Evolutionary conservation across 768 basidiomycete genomes (phyloP), one percentile per base, ranked within the genome.

Genomic region (Astraeus odoratus): DNA sequence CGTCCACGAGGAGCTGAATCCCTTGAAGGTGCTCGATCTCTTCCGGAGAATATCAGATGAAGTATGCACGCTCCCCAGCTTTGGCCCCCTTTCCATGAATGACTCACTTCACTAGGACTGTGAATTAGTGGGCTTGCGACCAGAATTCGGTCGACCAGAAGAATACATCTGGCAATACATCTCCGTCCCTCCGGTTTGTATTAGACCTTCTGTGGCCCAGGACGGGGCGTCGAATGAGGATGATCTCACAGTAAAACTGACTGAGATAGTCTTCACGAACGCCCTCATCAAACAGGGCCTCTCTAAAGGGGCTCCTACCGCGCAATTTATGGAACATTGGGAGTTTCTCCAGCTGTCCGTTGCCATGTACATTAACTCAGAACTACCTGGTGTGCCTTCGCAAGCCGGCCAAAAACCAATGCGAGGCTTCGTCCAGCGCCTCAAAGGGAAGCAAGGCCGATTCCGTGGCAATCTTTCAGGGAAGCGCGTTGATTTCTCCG

Each of bases 131-230:
- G 95, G 96, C 2, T 65, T 98, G 47, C 81, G 88, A 46, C 96
- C 96, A 1, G 76, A 76, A 12, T 83, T 81, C 57, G 94, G 95
- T 38, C 71, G 96, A 43, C 96, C 96, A 8, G 96, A 99, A 68
- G 88, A 97, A 61, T 96, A 92, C 56, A 80, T 99, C 42, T 99
- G 96, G 95, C 95, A 98, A 64, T 99, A 97, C 64, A 80, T 99
- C 12, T 95, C 93, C 19, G 96, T 99, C 24, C 96, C 96, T 31
- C 96, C 96, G 0, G 92, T 96, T 16, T 94, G 92, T 60, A 99
- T 99, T 44, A 81, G 96, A 37, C 96, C 96, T 0, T 96, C 93
- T 3, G 96, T 99, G 1, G 86, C 89, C 0, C 96, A 98, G 64
- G 96, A 99, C 56, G 93, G 92, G 5, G 95, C 95, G 30, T 96